Conservation (phyloP, 1,139 yeast species). For the Candida dubliniensis region DNA sequence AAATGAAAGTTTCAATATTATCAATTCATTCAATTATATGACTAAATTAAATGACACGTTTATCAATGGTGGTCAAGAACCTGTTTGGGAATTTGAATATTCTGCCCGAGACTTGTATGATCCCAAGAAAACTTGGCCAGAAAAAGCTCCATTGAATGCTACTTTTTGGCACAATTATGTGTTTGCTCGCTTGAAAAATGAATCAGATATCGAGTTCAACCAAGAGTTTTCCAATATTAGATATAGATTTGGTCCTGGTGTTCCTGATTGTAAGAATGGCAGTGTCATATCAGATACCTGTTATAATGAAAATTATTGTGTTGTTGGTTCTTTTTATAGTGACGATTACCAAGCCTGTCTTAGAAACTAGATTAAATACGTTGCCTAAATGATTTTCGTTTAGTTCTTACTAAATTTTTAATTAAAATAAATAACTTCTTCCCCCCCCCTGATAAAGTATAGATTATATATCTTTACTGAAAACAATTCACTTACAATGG, state of each 20-base stretch:
- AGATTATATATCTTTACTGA: too few relatives aligned
- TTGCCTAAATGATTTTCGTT: neutral
- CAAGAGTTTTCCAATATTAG: conserved; percentile 48
- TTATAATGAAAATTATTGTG: conserved; percentile 42
- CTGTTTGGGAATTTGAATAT: conserved; percentile 56
- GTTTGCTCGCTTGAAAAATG: conserved; percentile 31
- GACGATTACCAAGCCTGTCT: conserved; percentile 6
- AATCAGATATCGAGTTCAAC: conserved; percentile 38
- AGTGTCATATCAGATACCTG: conserved; percentile 11
- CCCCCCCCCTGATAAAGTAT: too few relatives aligned
- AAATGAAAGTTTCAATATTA: conserved; percentile 56
- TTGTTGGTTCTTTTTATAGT: conserved; percentile 6
- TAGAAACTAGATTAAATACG: neutral
- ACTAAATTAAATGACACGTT: conserved; percentile 53
- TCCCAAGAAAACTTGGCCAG: conserved; percentile 49
- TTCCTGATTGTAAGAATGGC: conserved; percentile 42
- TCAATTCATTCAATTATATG: conserved; percentile 59
- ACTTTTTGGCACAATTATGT: conserved; percentile 55
- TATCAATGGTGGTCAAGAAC: conserved; percentile 47
- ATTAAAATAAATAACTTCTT: too few relatives aligned
- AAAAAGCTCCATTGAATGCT: conserved; percentile 51
- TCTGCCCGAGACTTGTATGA: conserved; percentile 53
- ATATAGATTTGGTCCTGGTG: conserved; percentile 53
- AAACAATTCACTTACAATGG: too few relatives aligned
- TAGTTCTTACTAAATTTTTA: neutral